These are phyloP conservation scores for Verticillium tricorpus DNA, from an alignment of 2,329 filamentous ascomycete genomes.

Conservation along the genomic window DNA sequence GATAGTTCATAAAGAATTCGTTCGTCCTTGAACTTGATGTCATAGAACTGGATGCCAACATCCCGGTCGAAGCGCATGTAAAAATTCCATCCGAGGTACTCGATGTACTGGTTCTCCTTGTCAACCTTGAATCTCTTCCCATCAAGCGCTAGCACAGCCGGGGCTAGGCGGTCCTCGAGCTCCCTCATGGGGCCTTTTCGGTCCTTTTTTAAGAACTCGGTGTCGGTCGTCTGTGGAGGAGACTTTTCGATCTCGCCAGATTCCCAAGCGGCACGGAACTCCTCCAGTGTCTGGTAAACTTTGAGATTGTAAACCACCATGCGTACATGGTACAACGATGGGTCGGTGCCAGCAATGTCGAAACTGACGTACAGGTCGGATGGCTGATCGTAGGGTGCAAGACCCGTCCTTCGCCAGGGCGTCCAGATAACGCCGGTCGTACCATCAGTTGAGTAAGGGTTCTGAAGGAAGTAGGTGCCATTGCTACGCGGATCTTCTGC, in stretches of 20 bases:
- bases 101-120: conserved; percentile 13
- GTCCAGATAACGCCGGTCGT: conserved; percentile 13
- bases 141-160: conserved; percentile 9
- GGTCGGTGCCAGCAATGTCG: conserved; percentile 11
- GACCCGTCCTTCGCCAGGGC: conserved; percentile 9
- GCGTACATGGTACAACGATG: conserved; percentile 11
- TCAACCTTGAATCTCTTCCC: conserved; percentile 15
- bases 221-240: conserved; percentile 7
- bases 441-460: conserved; percentile 13
- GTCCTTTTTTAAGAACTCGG: conserved; percentile 13
- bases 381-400: conserved; percentile 12
- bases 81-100: conserved; percentile 15
- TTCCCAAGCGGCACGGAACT: conserved; percentile 12
- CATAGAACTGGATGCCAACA: conserved; percentile 4
- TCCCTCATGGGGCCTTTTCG: conserved; percentile 11
- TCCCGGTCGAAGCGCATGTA: conserved; percentile 10
- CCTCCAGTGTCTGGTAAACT: conserved; percentile 11
- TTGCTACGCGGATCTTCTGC: conserved; percentile 21
- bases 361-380: conserved; percentile 14
- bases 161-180: conserved; percentile 13
- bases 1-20: background rate
- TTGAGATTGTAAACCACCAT: conserved; percentile 14
- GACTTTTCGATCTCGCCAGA: conserved; percentile 8
- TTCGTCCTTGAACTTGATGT: background rate
- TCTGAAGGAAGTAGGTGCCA: conserved; percentile 14